These are phyloP conservation scores for Backusella psychrophila DNA, from an alignment of 192 early-diverging fungal genomes.

Conservation along the genomic window DNA sequence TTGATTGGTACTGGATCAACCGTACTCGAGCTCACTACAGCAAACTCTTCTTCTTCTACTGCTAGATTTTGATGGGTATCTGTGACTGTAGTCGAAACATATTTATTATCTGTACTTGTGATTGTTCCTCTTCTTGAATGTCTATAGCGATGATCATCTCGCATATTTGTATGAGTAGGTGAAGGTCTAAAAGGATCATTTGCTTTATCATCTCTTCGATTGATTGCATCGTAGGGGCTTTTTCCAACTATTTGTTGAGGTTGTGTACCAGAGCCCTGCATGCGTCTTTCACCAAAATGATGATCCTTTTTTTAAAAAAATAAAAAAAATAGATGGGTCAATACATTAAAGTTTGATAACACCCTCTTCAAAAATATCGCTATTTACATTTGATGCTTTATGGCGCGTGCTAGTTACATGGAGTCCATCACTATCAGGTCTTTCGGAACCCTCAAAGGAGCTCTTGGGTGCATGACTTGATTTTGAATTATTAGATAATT, in stretches of 20 bases:
- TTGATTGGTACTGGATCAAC: conserved; percentile 51
- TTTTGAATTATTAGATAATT: neutral
- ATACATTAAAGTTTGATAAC: neutral
- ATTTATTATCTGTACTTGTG: conserved; percentile 9
- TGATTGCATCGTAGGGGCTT: conserved; percentile 20
- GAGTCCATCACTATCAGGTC: conserved; percentile 11
- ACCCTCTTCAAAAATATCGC: neutral
- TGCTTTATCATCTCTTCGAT: conserved; percentile 20
- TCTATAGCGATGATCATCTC: conserved; percentile 15
- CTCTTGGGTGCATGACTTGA: neutral
- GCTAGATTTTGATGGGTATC: neutral
- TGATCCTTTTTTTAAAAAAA: conserved; percentile 21
- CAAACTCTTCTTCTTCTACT: conserved; percentile 47
- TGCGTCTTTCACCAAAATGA: conserved; percentile 1
- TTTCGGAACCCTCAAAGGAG: conserved; percentile 12
- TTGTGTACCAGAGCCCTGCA: conserved; percentile 14
- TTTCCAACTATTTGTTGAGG: conserved; percentile 27
- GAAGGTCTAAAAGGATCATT: conserved; percentile 25
- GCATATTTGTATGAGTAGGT: conserved; percentile 12
- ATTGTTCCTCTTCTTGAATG: conserved; percentile 10
- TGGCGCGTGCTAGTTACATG: neutral
- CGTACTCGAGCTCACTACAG: conserved; percentile 45
- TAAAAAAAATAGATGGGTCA: neutral
- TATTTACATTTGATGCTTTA: conserved; percentile 12
- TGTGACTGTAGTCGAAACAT: neutral